Conservation (phyloP, 129 eudicot species). For the Gnaphalium uliginosum region DNA sequence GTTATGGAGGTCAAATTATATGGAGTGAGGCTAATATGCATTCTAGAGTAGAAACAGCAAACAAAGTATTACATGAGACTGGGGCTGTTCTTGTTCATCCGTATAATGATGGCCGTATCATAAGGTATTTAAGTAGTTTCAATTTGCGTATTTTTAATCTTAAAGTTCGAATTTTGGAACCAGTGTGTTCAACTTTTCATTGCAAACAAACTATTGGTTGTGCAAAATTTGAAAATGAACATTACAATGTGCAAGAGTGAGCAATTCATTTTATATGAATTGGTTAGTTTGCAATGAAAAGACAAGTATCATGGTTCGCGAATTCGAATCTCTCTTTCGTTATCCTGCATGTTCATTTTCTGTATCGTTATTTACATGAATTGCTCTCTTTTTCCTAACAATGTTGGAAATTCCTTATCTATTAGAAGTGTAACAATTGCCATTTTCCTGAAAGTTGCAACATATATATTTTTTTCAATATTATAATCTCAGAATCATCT, state of each 20-base stretch:
- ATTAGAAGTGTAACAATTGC: too few relatives aligned
- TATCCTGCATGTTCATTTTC: neutral
- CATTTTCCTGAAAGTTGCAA: too few relatives aligned
- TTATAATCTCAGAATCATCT: too few relatives aligned
- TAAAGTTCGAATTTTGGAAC: neutral
- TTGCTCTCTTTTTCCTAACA: too few relatives aligned
- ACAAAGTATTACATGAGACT: slow-evolving; percentile 71
- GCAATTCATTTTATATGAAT: neutral
- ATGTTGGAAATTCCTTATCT: too few relatives aligned
- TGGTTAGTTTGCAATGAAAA: neutral
- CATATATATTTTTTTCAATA: too few relatives aligned
- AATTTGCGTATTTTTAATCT: neutral
- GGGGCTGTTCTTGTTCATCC: slow-evolving; percentile 94
- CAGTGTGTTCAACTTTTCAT: neutral
- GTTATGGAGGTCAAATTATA: slow-evolving; percentile 88
- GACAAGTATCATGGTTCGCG: neutral
- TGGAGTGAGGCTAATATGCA: slow-evolving; percentile 81
- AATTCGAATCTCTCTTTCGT: neutral
- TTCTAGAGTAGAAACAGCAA: slow-evolving; percentile 80
- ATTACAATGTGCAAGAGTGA: neutral
- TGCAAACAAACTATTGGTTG: neutral
- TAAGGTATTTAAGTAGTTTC: slow-evolving; percentile 46
- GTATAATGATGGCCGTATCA: slow-evolving; percentile 77
- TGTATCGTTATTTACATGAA: too few relatives aligned
- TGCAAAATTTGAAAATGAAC: neutral